phyloP scores from a whole-genome alignment of 331 rosid genomes.

The Saraca asoca region DNA sequence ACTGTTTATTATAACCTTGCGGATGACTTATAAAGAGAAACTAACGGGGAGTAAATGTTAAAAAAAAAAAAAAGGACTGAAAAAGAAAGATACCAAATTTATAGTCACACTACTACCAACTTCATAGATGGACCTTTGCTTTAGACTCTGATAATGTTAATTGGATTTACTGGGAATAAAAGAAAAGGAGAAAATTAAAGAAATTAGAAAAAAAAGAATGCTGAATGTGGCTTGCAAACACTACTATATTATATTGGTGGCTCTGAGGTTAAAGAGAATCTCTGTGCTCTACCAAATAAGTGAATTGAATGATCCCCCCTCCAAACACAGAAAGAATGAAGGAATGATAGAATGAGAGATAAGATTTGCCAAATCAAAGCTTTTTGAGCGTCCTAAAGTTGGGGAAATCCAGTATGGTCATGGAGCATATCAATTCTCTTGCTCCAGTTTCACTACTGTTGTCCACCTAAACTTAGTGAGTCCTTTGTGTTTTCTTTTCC shows the following conservation, averaged over 20 bases:
- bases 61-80: conserved; percentile 8
- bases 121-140: conserved; percentile 29
- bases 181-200: background rate
- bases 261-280: conserved; percentile 43
- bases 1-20: too few relatives aligned
- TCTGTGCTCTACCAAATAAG: conserved; percentile 25
- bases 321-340: conserved; percentile 11
- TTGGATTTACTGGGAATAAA: conserved; percentile 19
- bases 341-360: background rate
- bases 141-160: background rate
- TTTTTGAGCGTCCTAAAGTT: conserved; percentile 23
- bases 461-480: too few relatives aligned
- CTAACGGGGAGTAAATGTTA: conserved; percentile 11
- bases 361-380: background rate
- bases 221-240: conserved; percentile 36
- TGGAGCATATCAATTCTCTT: too few relatives aligned
- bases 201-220: background rate
- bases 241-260: conserved; percentile 38
- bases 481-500: too few relatives aligned
- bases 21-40: background rate
- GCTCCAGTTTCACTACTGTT: too few relatives aligned
- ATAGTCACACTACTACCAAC: conserved; percentile 30
- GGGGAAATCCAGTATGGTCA: too few relatives aligned
- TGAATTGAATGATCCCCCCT: background rate
- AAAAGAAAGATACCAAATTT: conserved; percentile 23